Evolutionary conservation across 2,329 filamentous ascomycete species (phyloP), one percentile per base, ranked within the genome.

Genomic region (Phaeosphaeria sp.): DNA sequence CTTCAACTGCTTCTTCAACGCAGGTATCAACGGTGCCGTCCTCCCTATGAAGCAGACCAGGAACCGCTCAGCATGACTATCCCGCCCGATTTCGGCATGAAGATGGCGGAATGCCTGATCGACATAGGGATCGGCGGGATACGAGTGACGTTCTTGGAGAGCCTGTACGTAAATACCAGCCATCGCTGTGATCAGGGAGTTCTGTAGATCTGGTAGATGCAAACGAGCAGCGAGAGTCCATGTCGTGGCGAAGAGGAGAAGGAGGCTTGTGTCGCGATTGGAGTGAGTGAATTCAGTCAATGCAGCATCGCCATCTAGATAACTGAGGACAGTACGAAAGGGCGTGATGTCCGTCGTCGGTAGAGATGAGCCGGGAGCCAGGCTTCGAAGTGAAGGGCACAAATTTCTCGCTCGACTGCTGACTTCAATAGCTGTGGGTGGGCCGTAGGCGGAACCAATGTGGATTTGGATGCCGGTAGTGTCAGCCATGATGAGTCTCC

Each of bases 181-280:
- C 59, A 61, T 47, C 0, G 44, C 9, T 11, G 42, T 18, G 17
- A 56, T 27, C 30, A 61, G 52, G 10, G 47, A 30, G 47, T 58
- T 57, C n/a, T 61, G 52, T 6, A 58, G 20, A 2, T 13, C 17
- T 10, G 56, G 52, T 17, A 61, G 55, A 33, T 18, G 18, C 10
- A 59, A 46, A 22, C 39, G 39, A 27, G 55, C 52, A 36, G 55
- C 59, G 18, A 61, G 59, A 3, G 52, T 46, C 55, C 59, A 61
- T 52, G 47, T 54, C 46, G 41, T 43, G 5, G 59, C 52, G 21
- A 58, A 58, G 18, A 61, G 39, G n/a, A 59, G 55, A 6, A 58
- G 43, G 4, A 46, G 21, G 20, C n/a, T 18, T 36, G 33, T 23
- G n/a, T 33, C 22, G 23, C 33, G 46, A 17, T 33, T 27, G 20